Base-by-base conservation (phyloP, 2,329 filamentous ascomycete species). In the Teratosphaeria nubilosa region DNA sequence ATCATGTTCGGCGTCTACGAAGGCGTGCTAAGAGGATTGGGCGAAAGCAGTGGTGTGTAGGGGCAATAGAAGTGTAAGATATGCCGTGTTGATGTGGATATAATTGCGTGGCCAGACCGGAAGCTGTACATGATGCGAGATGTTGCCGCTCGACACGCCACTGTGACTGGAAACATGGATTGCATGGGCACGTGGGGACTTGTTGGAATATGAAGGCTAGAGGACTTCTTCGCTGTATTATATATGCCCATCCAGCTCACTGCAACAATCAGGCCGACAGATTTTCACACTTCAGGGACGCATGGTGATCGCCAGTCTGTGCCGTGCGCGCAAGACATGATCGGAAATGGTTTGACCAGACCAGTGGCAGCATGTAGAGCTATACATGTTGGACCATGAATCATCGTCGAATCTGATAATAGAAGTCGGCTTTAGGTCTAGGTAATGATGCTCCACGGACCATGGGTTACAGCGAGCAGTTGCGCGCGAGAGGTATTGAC, bases 1-100 rank as follows among this genome's bases (percentile, higher is more conserved):
- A 95, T 97, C 72, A 96, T 95, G 88, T 96, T 96, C 73, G 91
- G 90, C 74, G 94, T 94, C 78, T 96, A 79, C 57, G 78, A 80
- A 63, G 74, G 71, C n/a, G 75, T 79, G n/a, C 64, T 80, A 58
- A 76, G 75, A 65, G 68, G 75, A 13, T 62, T 80, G 48, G 77
- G 77, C 2, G 74, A 76, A 61, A 75, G 70, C 54, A 74, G 75
- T 58, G 73, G 74, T 56, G 68, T 74, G 52, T 74, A 64, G 64
- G 52, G 1, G 25, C 13, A 3, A 11, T 3, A 11, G 27, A n/a
- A n/a, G n/a, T 22, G 20, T 48, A 22, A 20, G 20, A 22, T 48
- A 48, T 24, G 16, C n/a, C 41, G 41, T 20, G n/a, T 48, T 6
- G 41, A 16, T 9, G 7, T 20, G 16, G 9, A 48, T 5, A 16